A percentile compares a stretch with the other conserved stretches of the same genome.
These are phyloP conservation scores for Royoungia palumana DNA, from an alignment of 768 basidiomycete species.

Conservation along the genomic window DNA sequence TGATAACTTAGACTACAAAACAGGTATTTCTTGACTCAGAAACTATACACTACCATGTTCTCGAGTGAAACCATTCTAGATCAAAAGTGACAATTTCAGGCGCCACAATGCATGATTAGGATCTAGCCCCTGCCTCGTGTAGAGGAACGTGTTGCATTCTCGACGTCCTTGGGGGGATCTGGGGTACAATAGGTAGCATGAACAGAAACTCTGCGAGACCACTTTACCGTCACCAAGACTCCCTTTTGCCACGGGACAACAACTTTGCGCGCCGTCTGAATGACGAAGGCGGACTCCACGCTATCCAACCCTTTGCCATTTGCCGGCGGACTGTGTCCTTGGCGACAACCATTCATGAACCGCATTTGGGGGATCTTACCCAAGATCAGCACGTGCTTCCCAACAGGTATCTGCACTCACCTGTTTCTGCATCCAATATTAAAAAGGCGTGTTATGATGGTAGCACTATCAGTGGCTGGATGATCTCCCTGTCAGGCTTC, in stretches of 20 bases:
- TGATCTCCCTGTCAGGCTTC: conserved; percentile 6
- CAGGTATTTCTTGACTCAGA: background rate
- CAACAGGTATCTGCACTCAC: conserved; percentile 14
- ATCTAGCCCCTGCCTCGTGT: conserved; percentile 20
- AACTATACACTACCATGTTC: background rate
- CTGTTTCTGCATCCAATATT: conserved; percentile 21
- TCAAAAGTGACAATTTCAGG: background rate
- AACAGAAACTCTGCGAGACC: background rate
- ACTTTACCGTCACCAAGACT: conserved; percentile 20
- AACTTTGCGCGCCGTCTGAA: conserved; percentile 23
- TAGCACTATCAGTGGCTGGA: conserved; percentile 13
- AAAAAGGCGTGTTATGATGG: conserved; percentile 26
- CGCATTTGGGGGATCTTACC: conserved; percentile 15
- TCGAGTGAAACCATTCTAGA: conserved; percentile 13
- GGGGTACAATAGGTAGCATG: conserved; percentile 6
- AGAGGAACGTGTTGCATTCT: conserved; percentile 5
- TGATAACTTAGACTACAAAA: conserved; percentile 5
- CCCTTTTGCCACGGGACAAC: conserved; percentile 18
- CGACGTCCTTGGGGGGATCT: conserved; percentile 27
- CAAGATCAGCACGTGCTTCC: conserved; percentile 25
- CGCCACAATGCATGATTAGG: conserved; percentile 11
- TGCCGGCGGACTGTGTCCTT: conserved; percentile 1
- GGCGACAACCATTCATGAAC: conserved; percentile 13
- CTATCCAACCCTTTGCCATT: conserved; percentile 4
- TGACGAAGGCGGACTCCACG: conserved; percentile 18